Conservation (phyloP, 129 eudicot genomes). For the Arctium minus region DNA sequence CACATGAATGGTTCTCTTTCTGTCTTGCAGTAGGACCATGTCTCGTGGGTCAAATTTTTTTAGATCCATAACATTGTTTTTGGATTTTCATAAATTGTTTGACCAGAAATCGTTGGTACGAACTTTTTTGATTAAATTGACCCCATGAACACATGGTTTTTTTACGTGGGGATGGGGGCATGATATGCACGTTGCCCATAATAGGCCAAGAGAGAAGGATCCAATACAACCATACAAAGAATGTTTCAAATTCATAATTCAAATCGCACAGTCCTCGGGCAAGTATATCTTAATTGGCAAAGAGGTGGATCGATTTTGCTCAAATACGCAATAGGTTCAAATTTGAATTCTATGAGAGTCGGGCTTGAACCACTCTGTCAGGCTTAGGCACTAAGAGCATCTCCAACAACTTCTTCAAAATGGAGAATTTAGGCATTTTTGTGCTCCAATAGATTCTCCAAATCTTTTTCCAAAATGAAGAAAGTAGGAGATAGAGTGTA, state of each 20-base stretch:
- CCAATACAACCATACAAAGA: background rate
- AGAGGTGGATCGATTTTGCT: background rate
- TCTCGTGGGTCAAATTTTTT: background rate
- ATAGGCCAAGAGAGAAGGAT: background rate
- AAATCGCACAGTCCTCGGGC: background rate
- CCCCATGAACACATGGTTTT: background rate
- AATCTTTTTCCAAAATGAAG: too few relatives aligned
- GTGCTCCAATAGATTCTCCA: too few relatives aligned
- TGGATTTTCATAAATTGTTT: background rate
- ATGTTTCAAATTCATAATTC: background rate
- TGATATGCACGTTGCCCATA: background rate
- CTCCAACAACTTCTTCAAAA: too few relatives aligned
- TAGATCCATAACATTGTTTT: background rate
- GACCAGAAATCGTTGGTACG: background rate
- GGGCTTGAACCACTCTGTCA: background rate
- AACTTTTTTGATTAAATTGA: background rate
- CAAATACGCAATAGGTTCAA: too few relatives aligned
- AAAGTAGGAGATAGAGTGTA: too few relatives aligned
- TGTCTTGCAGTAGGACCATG: conserved; percentile 4
- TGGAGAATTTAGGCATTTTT: too few relatives aligned
- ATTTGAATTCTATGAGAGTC: background rate
- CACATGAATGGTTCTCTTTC: conserved; percentile 10
- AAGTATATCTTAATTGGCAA: too few relatives aligned
- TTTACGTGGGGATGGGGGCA: background rate
- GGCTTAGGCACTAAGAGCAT: background rate